Conservation (phyloP, 228 moss, liverwort and hornwort species). For the Sphagnum fallax region DNA sequence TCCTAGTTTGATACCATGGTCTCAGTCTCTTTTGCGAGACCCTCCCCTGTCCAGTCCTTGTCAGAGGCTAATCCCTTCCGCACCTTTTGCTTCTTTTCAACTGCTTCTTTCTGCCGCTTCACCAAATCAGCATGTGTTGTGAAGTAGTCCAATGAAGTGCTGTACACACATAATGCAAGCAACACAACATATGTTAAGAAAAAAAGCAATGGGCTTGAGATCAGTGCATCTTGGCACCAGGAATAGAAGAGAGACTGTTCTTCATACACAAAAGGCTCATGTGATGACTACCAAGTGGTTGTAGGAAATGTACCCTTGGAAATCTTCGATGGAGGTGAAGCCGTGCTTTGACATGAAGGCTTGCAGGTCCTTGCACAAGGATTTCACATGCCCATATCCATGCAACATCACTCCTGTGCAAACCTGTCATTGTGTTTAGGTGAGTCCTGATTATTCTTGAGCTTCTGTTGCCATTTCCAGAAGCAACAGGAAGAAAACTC, state of each 20-base stretch:
- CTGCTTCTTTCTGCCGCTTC: conserved; percentile 63
- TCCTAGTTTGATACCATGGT: conserved; percentile 84
- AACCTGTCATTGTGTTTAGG: conserved; percentile 29
- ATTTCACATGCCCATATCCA: conserved; percentile 85
- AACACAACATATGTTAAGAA: too few relatives aligned
- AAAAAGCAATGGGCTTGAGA: too few relatives aligned
- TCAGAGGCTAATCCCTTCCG: conserved; percentile 74
- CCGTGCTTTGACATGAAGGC: conserved; percentile 78
- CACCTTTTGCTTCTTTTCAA: conserved; percentile 38
- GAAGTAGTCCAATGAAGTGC: conserved; percentile 83
- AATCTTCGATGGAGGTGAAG: conserved; percentile 70
- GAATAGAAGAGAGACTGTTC: too few relatives aligned
- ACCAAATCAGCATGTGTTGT: conserved; percentile 87
- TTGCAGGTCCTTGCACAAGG: conserved; percentile 64
- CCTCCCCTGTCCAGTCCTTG: conserved; percentile 95
- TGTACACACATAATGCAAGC: conserved; percentile 6
- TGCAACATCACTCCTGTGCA: conserved; percentile 98
- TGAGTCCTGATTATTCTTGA: too few relatives aligned
- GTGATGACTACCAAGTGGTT: too few relatives aligned
- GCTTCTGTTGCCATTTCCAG: too few relatives aligned
- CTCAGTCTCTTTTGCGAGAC: conserved; percentile 87
- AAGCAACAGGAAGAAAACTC: too few relatives aligned
- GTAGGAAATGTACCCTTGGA: conserved; percentile 53
- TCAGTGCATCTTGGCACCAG: too few relatives aligned
- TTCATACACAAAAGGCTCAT: too few relatives aligned